A percentile compares a stretch with the other conserved stretches of the same genome.
These are phyloP conservation scores for Pseudocercospora ulei DNA, from an alignment of 2,329 filamentous ascomycete species.

Conservation along the genomic window DNA sequence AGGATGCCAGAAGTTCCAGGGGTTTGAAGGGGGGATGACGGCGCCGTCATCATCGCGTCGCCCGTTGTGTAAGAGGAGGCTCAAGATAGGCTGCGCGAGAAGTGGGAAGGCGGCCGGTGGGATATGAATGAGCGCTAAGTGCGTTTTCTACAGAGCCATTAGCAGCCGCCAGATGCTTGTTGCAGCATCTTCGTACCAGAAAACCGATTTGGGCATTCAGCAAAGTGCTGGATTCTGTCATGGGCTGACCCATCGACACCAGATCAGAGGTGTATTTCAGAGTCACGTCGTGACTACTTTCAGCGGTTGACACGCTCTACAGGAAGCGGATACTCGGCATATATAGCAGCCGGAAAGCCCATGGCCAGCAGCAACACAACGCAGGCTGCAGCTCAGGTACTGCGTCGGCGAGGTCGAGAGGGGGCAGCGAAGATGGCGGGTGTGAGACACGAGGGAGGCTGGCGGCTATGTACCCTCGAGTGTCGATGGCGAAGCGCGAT, in stretches of 20 bases:
- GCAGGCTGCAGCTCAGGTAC: neutral
- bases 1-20: slow-evolving; percentile 52
- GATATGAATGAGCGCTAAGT: slow-evolving; percentile 81
- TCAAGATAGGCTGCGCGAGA: slow-evolving; percentile 79
- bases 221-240: slow-evolving; percentile 37
- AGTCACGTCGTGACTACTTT: slow-evolving; percentile 12
- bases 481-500: slow-evolving; percentile 7
- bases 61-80: slow-evolving; percentile 54
- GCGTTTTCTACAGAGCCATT: slow-evolving; percentile 57
- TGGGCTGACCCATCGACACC: slow-evolving; percentile 22
- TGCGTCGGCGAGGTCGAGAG: slow-evolving; percentile 1
- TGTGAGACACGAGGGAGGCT: slow-evolving; percentile 5
- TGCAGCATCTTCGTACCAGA: slow-evolving; percentile 34
- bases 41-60: slow-evolving; percentile 37
- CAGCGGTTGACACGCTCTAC: slow-evolving; percentile 29
- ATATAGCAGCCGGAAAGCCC: slow-evolving; percentile 28
- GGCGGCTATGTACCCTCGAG: slow-evolving; percentile 2
- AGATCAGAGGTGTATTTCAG: slow-evolving; percentile 7
- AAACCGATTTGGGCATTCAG: slow-evolving; percentile 44
- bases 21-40: slow-evolving; percentile 32
- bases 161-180: slow-evolving; percentile 2
- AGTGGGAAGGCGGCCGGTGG: slow-evolving; percentile 65
- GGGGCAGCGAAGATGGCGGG: neutral
- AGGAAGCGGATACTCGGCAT: slow-evolving; percentile 26
- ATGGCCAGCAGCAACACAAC: slow-evolving; percentile 15